Conservation (phyloP, 106 monocot genomes). For the Dioscorea zingiberensis region DNA sequence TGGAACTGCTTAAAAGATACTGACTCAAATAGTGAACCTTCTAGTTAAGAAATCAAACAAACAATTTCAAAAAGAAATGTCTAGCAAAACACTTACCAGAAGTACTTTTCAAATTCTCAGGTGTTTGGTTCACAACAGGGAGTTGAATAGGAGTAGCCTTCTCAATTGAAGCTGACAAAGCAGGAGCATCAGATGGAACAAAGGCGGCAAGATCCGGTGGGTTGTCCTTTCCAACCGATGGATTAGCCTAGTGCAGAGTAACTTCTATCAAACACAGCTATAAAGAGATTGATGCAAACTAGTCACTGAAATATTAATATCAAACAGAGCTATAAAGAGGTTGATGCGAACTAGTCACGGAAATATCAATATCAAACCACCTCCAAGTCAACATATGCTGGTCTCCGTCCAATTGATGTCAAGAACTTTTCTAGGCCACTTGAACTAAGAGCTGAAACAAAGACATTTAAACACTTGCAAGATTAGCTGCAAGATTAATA, state of each 20-base stretch:
- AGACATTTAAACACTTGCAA: neutral
- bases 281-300: neutral
- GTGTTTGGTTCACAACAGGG: constrained; percentile 16
- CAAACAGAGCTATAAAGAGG: constrained; percentile 1
- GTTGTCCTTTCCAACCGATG: constrained; percentile 73
- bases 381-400: constrained; percentile 88
- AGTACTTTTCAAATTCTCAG: constrained; percentile 19
- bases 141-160: constrained; percentile 22
- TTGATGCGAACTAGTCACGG: neutral
- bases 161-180: constrained; percentile 14
- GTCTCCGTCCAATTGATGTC: constrained; percentile 61
- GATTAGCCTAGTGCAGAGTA: constrained; percentile 45
- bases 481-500: neutral
- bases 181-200: constrained; percentile 50
- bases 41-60: neutral
- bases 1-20: no score
- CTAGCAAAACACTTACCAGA: neutral
- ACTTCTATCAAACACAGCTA: neutral
- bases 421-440: constrained; percentile 81
- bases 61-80: neutral
- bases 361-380: constrained; percentile 20
- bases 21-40: neutral
- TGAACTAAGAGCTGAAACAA: constrained; percentile 54
- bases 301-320: neutral
- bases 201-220: constrained; percentile 86